Evolutionary conservation across 257 asterid genomes (phyloP).

Genomic region (Plantago major): DNA sequence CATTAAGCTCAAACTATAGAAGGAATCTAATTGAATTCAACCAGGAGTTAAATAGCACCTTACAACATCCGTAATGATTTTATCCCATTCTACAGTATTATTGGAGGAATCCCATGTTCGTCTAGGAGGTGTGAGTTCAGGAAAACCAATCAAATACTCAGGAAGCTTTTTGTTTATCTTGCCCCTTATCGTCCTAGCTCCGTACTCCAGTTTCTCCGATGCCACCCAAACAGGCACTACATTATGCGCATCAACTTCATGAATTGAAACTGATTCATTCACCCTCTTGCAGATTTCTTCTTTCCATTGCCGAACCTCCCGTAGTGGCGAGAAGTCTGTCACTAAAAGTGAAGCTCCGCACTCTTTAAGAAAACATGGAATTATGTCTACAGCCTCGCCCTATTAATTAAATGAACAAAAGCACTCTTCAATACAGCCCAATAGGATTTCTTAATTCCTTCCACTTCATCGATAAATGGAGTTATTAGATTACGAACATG

Average conservation of each 20-base stretch:
- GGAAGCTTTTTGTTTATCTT: constrained; percentile 80
- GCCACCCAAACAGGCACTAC: constrained; percentile 94
- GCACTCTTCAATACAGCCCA: not conserved
- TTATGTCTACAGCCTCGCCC: constrained; percentile 88
- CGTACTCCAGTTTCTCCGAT: constrained; percentile 76
- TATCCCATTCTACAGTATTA: constrained; percentile 53
- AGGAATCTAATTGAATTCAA: constrained; percentile 7
- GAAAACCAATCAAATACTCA: constrained; percentile 71
- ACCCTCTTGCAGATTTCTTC: constrained; percentile 56
- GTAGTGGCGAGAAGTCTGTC: constrained; percentile 87
- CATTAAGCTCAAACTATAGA: constrained; percentile 11
- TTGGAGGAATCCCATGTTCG: constrained; percentile 48
- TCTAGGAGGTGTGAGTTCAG: constrained; percentile 40
- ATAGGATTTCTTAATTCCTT: too few species aligned
- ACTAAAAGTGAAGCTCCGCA: constrained; percentile 91
- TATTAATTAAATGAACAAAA: constrained; percentile 21
- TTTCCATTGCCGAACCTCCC: constrained; percentile 82
- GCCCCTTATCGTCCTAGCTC: constrained; percentile 78
- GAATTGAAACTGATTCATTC: constrained; percentile 54
- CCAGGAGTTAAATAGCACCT: constrained; percentile 41
- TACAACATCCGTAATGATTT: constrained; percentile 49
- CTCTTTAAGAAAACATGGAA: constrained; percentile 68
- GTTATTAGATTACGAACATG: too few species aligned
- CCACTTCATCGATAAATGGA: too few species aligned
- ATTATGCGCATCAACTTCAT: constrained; percentile 93